Conservation (phyloP, 805 yeast genomes). For the Hanseniaspora nectarophila region DNA sequence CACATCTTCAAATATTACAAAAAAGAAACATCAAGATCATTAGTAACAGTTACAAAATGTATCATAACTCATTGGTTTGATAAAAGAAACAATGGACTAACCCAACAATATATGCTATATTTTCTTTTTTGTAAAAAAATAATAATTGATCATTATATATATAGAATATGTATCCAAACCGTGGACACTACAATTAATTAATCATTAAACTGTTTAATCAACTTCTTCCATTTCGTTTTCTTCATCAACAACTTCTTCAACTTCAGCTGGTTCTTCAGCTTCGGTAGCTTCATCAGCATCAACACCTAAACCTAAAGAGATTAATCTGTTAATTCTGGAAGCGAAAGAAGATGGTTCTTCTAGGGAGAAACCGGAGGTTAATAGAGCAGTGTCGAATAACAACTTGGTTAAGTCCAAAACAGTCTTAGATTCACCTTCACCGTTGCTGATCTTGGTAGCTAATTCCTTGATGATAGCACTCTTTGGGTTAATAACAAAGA, state of each 20-base stretch:
- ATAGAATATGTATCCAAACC: not conserved
- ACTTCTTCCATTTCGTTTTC: slow-evolving; percentile 97
- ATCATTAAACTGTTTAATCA: slow-evolving; percentile 42
- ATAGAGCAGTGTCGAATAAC: slow-evolving; percentile 92
- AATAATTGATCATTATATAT: not conserved
- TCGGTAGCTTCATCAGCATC: slow-evolving; percentile 67
- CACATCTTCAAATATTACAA: not conserved
- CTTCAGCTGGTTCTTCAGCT: slow-evolving; percentile 48
- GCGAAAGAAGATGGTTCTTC: slow-evolving; percentile 98
- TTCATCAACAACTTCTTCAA: slow-evolving; percentile 12
- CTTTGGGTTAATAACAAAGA: slow-evolving; percentile 95
- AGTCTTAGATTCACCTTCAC: slow-evolving; percentile 96
- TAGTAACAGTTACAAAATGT: no score
- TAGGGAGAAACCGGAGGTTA: slow-evolving; percentile 96
- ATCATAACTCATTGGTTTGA: no score
- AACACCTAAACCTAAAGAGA: slow-evolving; percentile 94
- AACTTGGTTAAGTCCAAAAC: slow-evolving; percentile 94
- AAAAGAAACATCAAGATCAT: not conserved
- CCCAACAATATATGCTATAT: no score
- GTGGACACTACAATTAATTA: not conserved
- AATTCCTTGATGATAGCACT: slow-evolving; percentile 91
- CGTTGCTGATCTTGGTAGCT: slow-evolving; percentile 89
- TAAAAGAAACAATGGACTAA: no score
- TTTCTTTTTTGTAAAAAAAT: not conserved
- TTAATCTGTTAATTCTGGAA: slow-evolving; percentile 93